phyloP scores from a whole-genome alignment of 495 filamentous ascomycete species.

The Tirmania nivea region DNA sequence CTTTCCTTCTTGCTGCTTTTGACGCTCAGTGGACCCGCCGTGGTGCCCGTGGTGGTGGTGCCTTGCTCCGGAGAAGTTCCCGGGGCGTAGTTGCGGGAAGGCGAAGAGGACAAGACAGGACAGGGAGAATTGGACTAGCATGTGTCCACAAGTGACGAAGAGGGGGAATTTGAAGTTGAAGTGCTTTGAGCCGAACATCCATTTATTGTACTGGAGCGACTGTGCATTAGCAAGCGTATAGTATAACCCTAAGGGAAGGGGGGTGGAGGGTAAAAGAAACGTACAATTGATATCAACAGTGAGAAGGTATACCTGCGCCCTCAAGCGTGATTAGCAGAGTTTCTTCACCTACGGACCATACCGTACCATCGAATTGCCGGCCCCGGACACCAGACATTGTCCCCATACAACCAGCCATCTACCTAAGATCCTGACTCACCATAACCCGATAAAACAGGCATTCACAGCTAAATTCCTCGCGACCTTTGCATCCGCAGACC shows the following conservation, averaged over 20 bases:
- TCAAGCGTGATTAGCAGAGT: constrained; percentile 6
- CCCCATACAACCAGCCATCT: too few species aligned
- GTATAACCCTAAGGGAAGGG: neutral
- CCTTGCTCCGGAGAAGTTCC: constrained; percentile 10
- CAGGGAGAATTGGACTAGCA: constrained; percentile 84
- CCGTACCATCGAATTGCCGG: neutral
- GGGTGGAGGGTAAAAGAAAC: constrained; percentile 23
- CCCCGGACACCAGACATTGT: constrained; percentile 18
- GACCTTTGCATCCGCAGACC: constrained; percentile 47
- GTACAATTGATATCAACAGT: constrained; percentile 79
- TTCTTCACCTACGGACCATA: neutral
- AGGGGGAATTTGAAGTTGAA: constrained; percentile 85
- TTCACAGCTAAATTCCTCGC: constrained; percentile 48
- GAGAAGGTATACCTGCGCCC: constrained; percentile 45
- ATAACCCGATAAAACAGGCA: constrained; percentile 53
- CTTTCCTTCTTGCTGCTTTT: constrained; percentile 35
- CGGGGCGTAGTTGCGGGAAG: constrained; percentile 64
- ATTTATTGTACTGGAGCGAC: constrained; percentile 73
- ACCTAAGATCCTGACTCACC: constrained; percentile 22
- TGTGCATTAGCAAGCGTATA: neutral
- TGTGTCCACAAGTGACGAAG: constrained; percentile 87
- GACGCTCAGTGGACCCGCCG: constrained; percentile 15
- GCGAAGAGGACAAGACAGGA: constrained; percentile 59
- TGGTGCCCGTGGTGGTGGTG: neutral
- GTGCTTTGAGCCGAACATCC: constrained; percentile 85